Base-by-base conservation (phyloP, 495 filamentous ascomycete genomes). In the Pseudevernia furfuracea region DNA sequence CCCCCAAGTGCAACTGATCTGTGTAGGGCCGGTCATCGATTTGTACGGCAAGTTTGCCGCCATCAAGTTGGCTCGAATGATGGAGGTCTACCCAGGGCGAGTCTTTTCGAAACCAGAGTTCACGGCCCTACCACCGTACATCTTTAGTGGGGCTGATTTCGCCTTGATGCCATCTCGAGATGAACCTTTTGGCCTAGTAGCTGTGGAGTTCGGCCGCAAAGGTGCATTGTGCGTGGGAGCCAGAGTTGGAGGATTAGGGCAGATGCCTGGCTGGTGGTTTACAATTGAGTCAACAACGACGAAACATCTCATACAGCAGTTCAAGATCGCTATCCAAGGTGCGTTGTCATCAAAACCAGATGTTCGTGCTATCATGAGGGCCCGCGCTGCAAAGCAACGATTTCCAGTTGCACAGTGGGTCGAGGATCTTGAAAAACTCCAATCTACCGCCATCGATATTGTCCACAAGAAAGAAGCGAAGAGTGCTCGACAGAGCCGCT, bases 121-220 rank as follows among this genome's bases (percentile, higher is more conserved):
- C 72, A 91, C 87, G 0, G 81, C 84, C 1, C 76, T 92, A 2
- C 89, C 87, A 15, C 85, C 86, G 1, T 91, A 81, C 73, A 86
- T 92, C 65, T 91, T 91, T 75, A 88, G 84, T 59, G 89, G 89
- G n/a, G 87, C 88, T 28, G 89, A 92, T 59, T 91, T 92, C 65
- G 88, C 88, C 15, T 76, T 92, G 41, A 91, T 92, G 62, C 88
- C 89, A 8, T 89, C 86, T n/a, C 84, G 89, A 67, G 89, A 92
- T 67, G 89, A 92, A 71, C 89, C 89, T 0, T 92, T 92, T 67
- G 89, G 89, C 36, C 74, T 92, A n/a, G 89, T 91, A 8, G 89
- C 88, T 43, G 88, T 91, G 49, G 88, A 91, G 70, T 91, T 91
- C 67, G 88, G 88, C 28, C 80, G 88, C 32, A 90, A 91, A 71